These are phyloP conservation scores for Hyaloscypha finlandica DNA, from an alignment of 495 filamentous ascomycete genomes.

Conservation along the genomic window DNA sequence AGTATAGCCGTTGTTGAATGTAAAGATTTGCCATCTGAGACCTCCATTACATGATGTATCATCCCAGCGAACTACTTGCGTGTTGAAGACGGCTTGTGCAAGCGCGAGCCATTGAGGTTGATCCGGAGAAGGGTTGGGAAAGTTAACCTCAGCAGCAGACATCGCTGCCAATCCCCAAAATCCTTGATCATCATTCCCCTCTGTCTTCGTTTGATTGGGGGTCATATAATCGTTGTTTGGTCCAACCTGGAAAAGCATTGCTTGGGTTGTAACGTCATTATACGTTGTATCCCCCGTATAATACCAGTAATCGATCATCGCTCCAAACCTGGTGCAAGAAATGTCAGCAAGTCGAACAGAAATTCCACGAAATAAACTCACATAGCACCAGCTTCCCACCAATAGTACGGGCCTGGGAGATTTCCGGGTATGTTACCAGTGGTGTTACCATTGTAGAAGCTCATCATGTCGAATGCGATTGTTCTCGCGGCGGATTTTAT, in stretches of 20 bases:
- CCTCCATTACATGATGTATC: conserved; percentile 69
- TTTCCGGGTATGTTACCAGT: conserved; percentile 63
- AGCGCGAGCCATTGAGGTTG: conserved; percentile 75
- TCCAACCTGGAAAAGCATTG: conserved; percentile 61
- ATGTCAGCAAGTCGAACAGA: background rate
- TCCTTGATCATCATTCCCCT: conserved; percentile 69
- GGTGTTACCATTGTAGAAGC: conserved; percentile 69
- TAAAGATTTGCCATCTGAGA: conserved; percentile 77
- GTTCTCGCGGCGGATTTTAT: conserved; percentile 61
- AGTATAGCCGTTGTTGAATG: conserved; percentile 72
- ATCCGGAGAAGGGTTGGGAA: conserved; percentile 54
- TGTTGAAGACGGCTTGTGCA: conserved; percentile 79
- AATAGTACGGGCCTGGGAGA: conserved; percentile 65
- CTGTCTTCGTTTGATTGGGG: conserved; percentile 59
- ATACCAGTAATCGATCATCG: conserved; percentile 71
- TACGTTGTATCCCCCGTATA: conserved; percentile 65
- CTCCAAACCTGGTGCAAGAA: conserved; percentile 52
- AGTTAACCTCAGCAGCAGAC: conserved; percentile 65
- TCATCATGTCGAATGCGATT: conserved; percentile 64
- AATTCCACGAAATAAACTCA: conserved; percentile 55
- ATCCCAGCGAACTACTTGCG: conserved; percentile 65
- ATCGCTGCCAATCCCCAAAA: conserved; percentile 71
- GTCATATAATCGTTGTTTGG: conserved; percentile 61
- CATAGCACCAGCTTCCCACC: conserved; percentile 82
- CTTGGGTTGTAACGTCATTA: conserved; percentile 55